Evolutionary conservation across 2,329 filamentous ascomycete species (phyloP).

Genomic region (Cyclaneusma minus): DNA sequence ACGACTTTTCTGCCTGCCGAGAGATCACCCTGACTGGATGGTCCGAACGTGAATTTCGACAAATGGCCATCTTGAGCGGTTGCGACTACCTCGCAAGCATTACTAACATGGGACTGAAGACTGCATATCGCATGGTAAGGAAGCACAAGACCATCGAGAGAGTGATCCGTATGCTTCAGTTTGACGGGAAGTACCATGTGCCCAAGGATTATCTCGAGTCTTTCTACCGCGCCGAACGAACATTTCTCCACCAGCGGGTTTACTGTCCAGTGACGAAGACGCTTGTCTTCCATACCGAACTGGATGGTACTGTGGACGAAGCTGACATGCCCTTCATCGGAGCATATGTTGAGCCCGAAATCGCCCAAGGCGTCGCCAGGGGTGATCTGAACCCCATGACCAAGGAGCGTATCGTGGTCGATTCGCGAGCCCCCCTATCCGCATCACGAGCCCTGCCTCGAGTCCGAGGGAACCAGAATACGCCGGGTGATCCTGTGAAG

Average conservation of each 20-base stretch:
- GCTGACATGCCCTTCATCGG: constrained; percentile 74
- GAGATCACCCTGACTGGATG: constrained; percentile 84
- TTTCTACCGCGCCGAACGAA: constrained; percentile 78
- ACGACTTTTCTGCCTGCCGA: constrained; percentile 74
- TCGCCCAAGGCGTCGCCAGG: constrained; percentile 58
- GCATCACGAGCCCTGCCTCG: constrained; percentile 8
- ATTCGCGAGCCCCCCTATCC: constrained; percentile 10
- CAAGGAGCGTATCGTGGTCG: constrained; percentile 38
- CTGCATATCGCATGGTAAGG: constrained; percentile 75
- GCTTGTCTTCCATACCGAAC: constrained; percentile 61
- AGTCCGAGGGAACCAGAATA: constrained; percentile 6
- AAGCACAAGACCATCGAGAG: constrained; percentile 82
- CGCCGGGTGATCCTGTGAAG: constrained; percentile 38
- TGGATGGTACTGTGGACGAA: constrained; percentile 44
- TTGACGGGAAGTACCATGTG: constrained; percentile 73
- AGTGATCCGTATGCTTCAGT: constrained; percentile 67
- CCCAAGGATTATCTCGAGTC: constrained; percentile 66
- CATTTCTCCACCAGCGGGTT: constrained; percentile 88
- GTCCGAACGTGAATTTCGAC: constrained; percentile 80
- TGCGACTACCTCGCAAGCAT: constrained; percentile 91
- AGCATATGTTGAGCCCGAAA: constrained; percentile 46
- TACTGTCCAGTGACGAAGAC: constrained; percentile 62
- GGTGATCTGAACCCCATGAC: constrained; percentile 86
- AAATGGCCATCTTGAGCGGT: constrained; percentile 91
- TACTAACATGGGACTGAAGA: constrained; percentile 78